Base-by-base conservation (phyloP, 305 asterid genomes). In the Andrographis paniculata region DNA sequence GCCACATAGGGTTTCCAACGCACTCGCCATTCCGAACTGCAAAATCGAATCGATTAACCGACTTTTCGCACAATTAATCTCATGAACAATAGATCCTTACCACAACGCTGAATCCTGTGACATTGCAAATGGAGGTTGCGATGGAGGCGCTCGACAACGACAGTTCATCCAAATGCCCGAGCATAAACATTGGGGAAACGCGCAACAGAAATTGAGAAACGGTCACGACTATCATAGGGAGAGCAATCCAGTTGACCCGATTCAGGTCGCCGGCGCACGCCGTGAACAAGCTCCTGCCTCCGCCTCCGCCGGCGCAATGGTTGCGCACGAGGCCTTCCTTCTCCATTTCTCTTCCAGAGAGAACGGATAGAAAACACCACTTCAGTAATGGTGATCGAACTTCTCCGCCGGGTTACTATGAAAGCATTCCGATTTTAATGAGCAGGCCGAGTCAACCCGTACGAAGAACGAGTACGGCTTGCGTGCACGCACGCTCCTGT, bases 1-100 rank as follows among this genome's bases (percentile, higher is more conserved):
- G 20, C 93, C 93, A 20, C 84, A 71, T 4, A 78, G 69, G 28
- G 93, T 75, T 52, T 84, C 84, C 76, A 80, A 41, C 14, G 80
- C 85, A 58, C 88, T 53, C 9, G 82, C 63, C 79, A 84, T 59
- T 14, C 87, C 92, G 28, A 65, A 50, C 81, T 77, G 75, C 47
- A 1, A 17, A 21, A 3, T 27, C 2, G 4, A 1, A 22, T 27
- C 2, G 20, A n/a, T 4, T n/a, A n/a, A n/a, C 52, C n/a, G 9
- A 4, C 3, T 6, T 13, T 21, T 19, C 4, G 3, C n/a, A 20
- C 11, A 9, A 1, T 6, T 3, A 45, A 8, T 45, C 27, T 4
- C 2, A 4, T 1, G 4, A 20, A 45, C 5, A 2, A 4, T 3
- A 7, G 8, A 24, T 3, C 30, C 66, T 41, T 45, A 72, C 78